Evolutionary conservation across 495 filamentous ascomycete species (phyloP).

Genomic region (Aspergillus incahuasiensis): DNA sequence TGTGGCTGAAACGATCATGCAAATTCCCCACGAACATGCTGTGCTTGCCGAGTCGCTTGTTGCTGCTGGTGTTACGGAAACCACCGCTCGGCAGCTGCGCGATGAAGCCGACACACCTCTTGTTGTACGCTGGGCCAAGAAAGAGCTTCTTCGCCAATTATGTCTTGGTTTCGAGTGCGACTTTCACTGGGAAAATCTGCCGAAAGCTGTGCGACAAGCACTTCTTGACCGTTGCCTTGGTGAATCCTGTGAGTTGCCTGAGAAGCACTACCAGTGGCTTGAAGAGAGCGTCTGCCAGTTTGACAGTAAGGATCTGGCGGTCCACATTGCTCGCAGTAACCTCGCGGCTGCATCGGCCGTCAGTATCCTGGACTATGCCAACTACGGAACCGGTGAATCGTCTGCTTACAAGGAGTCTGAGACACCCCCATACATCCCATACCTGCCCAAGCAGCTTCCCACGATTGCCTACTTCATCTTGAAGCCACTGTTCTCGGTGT

Average conservation of each 20-base stretch:
- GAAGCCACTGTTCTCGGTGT: slow-evolving; percentile 28
- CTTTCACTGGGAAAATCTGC: slow-evolving; percentile 40
- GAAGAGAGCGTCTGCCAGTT: slow-evolving; percentile 33
- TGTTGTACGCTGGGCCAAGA: slow-evolving; percentile 40
- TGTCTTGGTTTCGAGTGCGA: slow-evolving; percentile 42
- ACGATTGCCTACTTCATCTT: slow-evolving; percentile 23
- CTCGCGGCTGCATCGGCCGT: slow-evolving; percentile 37
- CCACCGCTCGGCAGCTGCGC: slow-evolving; percentile 33
- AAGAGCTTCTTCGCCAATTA: slow-evolving; percentile 38
- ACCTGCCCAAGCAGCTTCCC: slow-evolving; percentile 27
- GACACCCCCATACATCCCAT: slow-evolving; percentile 29
- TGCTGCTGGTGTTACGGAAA: slow-evolving; percentile 34
- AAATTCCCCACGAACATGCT: slow-evolving; percentile 49
- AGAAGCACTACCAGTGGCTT: slow-evolving; percentile 30
- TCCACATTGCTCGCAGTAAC: slow-evolving; percentile 40
- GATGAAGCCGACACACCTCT: slow-evolving; percentile 30
- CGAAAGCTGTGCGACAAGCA: slow-evolving; percentile 29
- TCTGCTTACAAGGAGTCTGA: slow-evolving; percentile 27
- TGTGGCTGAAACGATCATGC: slow-evolving; percentile 44
- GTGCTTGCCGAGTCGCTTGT: slow-evolving; percentile 44
- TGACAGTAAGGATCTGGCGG: slow-evolving; percentile 29
- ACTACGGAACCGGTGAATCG: slow-evolving; percentile 31
- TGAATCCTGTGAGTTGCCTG: slow-evolving; percentile 23
- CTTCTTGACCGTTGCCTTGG: slow-evolving; percentile 39
- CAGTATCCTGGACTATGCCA: slow-evolving; percentile 37